Conservation (phyloP, 2,329 filamentous ascomycete species). For the Helotiales sp. region DNA sequence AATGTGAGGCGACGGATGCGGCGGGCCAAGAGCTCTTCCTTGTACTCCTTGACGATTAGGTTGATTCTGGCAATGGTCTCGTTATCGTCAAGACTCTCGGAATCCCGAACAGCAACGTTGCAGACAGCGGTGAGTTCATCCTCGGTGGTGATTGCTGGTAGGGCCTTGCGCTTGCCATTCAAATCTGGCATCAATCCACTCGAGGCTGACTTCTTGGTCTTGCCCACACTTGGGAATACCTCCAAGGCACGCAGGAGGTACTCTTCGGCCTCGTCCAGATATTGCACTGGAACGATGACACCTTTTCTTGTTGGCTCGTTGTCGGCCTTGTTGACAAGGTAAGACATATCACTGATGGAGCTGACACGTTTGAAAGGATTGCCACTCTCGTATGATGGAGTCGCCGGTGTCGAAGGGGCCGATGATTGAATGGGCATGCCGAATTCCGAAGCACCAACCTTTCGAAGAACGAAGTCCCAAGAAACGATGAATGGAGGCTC, state of each 20-base stretch:
- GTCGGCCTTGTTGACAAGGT: conserved; percentile 73
- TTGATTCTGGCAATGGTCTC: conserved; percentile 79
- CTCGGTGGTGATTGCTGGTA: conserved; percentile 59
- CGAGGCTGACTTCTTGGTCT: conserved; percentile 60
- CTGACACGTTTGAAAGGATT: conserved; percentile 80
- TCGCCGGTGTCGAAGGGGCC: conserved; percentile 83
- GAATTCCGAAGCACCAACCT: conserved; percentile 90
- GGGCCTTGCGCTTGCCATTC: conserved; percentile 71
- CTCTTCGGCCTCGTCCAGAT: conserved; percentile 93
- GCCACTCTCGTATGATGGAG: conserved; percentile 63
- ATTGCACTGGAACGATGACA: conserved; percentile 91
- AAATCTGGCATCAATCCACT: conserved; percentile 73
- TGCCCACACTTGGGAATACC: conserved; percentile 67
- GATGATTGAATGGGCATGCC: conserved; percentile 80
- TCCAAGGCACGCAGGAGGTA: conserved; percentile 83
- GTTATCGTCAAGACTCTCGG: conserved; percentile 80
- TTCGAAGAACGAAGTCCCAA: conserved; percentile 95
- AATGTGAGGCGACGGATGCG: conserved; percentile 91
- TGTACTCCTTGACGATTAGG: conserved; percentile 77
- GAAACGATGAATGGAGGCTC: conserved; percentile 82
- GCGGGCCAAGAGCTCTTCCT: conserved; percentile 80
- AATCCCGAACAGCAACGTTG: conserved; percentile 89
- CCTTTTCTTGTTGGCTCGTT: conserved; percentile 86
- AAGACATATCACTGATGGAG: conserved; percentile 97
- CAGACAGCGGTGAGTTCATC: conserved; percentile 90